Base-by-base conservation (phyloP, 345 rosid genomes). In the Brassica nigra region DNA sequence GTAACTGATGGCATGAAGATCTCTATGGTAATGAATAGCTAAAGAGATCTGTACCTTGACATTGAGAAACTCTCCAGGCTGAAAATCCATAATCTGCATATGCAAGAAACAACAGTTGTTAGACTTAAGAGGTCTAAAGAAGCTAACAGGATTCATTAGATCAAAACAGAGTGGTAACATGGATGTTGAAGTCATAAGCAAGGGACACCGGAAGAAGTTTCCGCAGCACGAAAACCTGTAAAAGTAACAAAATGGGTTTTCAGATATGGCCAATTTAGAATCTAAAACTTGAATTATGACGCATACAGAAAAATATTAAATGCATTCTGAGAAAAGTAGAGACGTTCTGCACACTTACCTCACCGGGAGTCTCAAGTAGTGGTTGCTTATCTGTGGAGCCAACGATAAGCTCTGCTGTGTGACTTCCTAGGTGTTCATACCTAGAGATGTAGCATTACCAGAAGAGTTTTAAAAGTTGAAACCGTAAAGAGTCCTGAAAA, bases 291-390 rank as follows among this genome's bases (percentile, higher is more conserved):
- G 54, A 36, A 28, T 44, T 23, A 1, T 23, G 27, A 23, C 1
- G 27, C 27, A 23, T 23, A 23, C 27, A 1, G 27, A 23, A 23
- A 23, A 23, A 23, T 0, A 39, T 61, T 47, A 27, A 27, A 79
- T 68, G 54, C 37, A 37, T 68, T 69, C 3, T 54, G 18, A 9
- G 55, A 31, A 75, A 65, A 23, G 4, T 74, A 33, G 67, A 77
- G 15, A 71, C 18, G 2, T 52, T 71, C 44, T 47, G 55, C 78
- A 62, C 31, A 55, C 76, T 54, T 67, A 91, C 99, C 89, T 95
- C 98, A 16, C 97, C 94, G 0, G 97, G 97, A 79, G 97, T 90
- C 83, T 92, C 96, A 69, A 95, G 94, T 83, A 95, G 94, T 65
- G 94, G 90, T 78, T 87, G 97, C 85, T 87, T 81, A 77, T 91